phyloP scores from a whole-genome alignment of 805 yeast genomes.

The Barnettozyma wickerhamii region DNA sequence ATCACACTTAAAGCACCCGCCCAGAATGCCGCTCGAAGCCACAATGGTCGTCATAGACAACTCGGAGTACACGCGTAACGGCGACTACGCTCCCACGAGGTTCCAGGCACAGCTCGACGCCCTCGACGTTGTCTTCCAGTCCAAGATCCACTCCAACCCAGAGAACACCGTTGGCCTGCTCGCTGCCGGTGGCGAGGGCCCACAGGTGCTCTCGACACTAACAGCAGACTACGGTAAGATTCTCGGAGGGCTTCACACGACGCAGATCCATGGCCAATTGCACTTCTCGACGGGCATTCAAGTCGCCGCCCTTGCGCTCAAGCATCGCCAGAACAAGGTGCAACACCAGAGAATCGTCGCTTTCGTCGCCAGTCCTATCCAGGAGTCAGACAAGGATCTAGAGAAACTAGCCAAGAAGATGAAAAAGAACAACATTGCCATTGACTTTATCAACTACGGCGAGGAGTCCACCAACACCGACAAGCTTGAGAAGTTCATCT shows the following conservation, averaged over 20 bases:
- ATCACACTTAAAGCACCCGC: not conserved
- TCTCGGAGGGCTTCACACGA: slow-evolving; percentile 77
- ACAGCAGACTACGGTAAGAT: slow-evolving; percentile 86
- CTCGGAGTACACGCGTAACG: slow-evolving; percentile 94
- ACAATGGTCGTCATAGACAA: slow-evolving; percentile 93
- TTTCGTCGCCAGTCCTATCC: slow-evolving; percentile 85
- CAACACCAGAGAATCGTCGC: slow-evolving; percentile 88
- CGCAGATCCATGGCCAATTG: slow-evolving; percentile 60
- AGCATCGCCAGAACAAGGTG: slow-evolving; percentile 91
- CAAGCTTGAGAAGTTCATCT: slow-evolving; percentile 73
- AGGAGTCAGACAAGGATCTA: slow-evolving; percentile 63
- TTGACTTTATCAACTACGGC: slow-evolving; percentile 90
- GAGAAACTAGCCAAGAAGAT: slow-evolving; percentile 84
- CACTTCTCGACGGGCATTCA: slow-evolving; percentile 83
- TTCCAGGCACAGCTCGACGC: slow-evolving; percentile 92
- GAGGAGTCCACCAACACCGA: slow-evolving; percentile 75
- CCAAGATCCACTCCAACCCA: slow-evolving; percentile 84
- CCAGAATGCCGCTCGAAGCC: slow-evolving; percentile 86
- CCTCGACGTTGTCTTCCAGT: slow-evolving; percentile 79
- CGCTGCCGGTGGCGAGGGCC: slow-evolving; percentile 82
- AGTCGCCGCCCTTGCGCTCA: slow-evolving; percentile 89
- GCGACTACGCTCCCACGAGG: slow-evolving; percentile 85
- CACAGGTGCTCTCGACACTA: slow-evolving; percentile 83
- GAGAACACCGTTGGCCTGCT: slow-evolving; percentile 91
- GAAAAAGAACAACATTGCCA: slow-evolving; percentile 88